Evolutionary conservation across 1,139 yeast species (phyloP), one percentile per base, ranked within the genome.

Genomic region (Geotrichum candidum): DNA sequence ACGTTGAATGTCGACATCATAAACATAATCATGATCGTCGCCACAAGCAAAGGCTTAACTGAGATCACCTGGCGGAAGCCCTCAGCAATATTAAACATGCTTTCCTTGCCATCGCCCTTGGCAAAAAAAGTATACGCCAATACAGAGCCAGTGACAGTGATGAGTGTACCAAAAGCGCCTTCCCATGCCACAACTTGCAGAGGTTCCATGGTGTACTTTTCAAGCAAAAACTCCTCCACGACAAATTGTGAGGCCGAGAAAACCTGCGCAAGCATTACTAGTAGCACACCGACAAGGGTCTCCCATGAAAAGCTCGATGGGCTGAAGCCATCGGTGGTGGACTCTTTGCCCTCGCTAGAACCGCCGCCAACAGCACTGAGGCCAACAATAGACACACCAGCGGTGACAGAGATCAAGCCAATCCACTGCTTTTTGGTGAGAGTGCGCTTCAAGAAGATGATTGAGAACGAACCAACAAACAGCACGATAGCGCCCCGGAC

Each of bases 171-270:
- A 69, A 82, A 88, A 48, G 84, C 74, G 1, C 96, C 96, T 73
- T 89, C 96, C 69, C 81, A 84, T 58, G 88, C 90, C 7, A 88
- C 96, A 64, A 88, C 78, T 66, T 82, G 81, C 67, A 87, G 72
- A 0, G 96, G 92, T 11, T 80, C 80, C 58, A 88, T 77, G 18
- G 83, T 77, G 68, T 82, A 80, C 64, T 76, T 77, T 35, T 79
- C 75, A 64, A 89, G 75, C 57, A 88, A 80, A 68, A 85, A 85
- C 70, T 89, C 96, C 71, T 89, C 96, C 52, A 85, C 78, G 6
- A 88, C 95, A 73, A 88, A 89, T 71, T 89, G 96, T 31, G 85
- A 74, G 0, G 96, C 94, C 60, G 87, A 85, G 65, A 87, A 80
- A 9, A 85, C 70, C 68, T 85, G 90, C 7, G 88, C 96, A 33